These are phyloP conservation scores for Exophiala bonariae DNA, from an alignment of 2,329 filamentous ascomycete species.

Conservation along the genomic window DNA sequence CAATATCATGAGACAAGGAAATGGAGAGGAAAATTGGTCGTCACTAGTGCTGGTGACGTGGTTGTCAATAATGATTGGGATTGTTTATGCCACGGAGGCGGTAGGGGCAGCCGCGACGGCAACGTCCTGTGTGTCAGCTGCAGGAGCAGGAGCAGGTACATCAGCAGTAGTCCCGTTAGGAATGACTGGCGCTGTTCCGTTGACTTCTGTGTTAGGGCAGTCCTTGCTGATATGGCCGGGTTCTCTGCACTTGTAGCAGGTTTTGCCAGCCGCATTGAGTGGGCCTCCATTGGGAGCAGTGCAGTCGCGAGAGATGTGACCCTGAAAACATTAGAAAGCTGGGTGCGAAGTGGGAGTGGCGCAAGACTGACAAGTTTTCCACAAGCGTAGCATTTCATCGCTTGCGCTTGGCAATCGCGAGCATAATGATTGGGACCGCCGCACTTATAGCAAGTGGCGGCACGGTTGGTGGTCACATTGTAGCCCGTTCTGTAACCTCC, in stretches of 20 bases:
- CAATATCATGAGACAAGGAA: too few relatives aligned
- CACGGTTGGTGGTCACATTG: slow-evolving; percentile 49
- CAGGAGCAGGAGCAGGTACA: slow-evolving; percentile 19
- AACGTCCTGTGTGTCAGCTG: slow-evolving; percentile 19
- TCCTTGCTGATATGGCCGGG: slow-evolving; percentile 95
- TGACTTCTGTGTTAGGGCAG: slow-evolving; percentile 73
- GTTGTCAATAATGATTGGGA: background rate
- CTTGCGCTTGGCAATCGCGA: slow-evolving; percentile 95
- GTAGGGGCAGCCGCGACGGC: slow-evolving; percentile 17
- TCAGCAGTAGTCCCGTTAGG: slow-evolving; percentile 23
- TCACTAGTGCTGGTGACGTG: background rate
- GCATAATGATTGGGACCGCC: slow-evolving; percentile 95
- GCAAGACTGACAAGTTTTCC: slow-evolving; percentile 67
- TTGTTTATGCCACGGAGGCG: slow-evolving; percentile 21
- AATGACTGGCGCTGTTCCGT: slow-evolving; percentile 32
- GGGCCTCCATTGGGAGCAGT: slow-evolving; percentile 95
- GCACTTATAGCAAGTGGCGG: slow-evolving; percentile 69
- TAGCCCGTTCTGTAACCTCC: slow-evolving; percentile 72
- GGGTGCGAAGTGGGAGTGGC: too few relatives aligned
- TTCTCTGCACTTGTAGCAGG: slow-evolving; percentile 96
- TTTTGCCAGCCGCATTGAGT: slow-evolving; percentile 94
- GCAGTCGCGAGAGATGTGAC: slow-evolving; percentile 92
- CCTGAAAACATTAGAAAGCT: slow-evolving; percentile 45
- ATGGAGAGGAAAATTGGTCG: background rate
- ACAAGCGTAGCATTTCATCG: slow-evolving; percentile 98